phyloP scores from a whole-genome alignment of 768 basidiomycete species.

The Termitomyces sp. region DNA sequence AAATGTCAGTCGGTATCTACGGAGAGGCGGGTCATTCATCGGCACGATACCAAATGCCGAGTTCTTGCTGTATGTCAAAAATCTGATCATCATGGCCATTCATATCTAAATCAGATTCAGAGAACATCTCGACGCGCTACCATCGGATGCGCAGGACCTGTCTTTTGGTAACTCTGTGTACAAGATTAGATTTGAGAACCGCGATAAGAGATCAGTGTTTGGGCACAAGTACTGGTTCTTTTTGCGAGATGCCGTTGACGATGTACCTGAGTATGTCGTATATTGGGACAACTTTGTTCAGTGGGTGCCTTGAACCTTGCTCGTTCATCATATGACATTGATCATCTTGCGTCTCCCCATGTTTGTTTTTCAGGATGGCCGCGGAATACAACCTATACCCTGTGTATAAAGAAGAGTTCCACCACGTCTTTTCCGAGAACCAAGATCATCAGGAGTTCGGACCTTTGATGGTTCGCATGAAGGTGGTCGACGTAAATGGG shows the following conservation, averaged over 20 bases:
- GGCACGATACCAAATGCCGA: conserved; percentile 96
- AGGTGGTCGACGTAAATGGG: conserved; percentile 81
- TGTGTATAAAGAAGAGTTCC: conserved; percentile 85
- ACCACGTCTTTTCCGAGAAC: conserved; percentile 83
- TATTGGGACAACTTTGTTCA: conserved; percentile 88
- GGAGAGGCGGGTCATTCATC: conserved; percentile 86
- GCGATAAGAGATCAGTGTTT: conserved; percentile 57
- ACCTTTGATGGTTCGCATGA: conserved; percentile 85
- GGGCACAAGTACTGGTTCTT: conserved; percentile 96
- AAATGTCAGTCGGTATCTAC: conserved; percentile 79
- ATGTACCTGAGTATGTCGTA: conserved; percentile 98
- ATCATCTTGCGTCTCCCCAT: background rate
- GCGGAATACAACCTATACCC: conserved; percentile 72
- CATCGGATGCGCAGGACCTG: conserved; percentile 61
- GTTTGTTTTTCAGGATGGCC: conserved; percentile 57
- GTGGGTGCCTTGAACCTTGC: conserved; percentile 52
- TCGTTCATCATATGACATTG: background rate
- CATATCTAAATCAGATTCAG: conserved; percentile 32
- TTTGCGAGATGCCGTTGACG: conserved; percentile 91
- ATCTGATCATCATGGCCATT: conserved; percentile 6
- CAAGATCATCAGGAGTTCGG: conserved; percentile 76
- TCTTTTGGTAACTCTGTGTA: conserved; percentile 92
- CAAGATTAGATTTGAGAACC: conserved; percentile 80
- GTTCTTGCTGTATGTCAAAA: conserved; percentile 65
- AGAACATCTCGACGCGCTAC: conserved; percentile 66